A percentile compares a stretch with the other conserved stretches of the same genome.
Conservation (phyloP, 164 flowering plant species). For the Aristolochia californica region DNA sequence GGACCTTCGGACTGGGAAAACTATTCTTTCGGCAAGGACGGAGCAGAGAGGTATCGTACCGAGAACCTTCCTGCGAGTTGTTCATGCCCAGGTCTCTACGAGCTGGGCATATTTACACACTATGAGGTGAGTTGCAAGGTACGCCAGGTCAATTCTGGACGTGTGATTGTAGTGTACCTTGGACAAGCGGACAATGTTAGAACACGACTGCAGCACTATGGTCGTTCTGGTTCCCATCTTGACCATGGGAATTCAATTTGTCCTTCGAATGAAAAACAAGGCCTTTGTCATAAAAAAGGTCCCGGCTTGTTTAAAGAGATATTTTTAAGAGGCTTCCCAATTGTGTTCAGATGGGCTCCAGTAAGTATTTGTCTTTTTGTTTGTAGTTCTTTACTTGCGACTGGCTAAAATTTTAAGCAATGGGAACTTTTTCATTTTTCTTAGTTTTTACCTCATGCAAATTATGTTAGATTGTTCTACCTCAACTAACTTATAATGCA, state of each 20-base stretch:
- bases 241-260: constrained; percentile 25
- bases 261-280: constrained; percentile 7
- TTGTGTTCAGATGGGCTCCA: constrained; percentile 80
- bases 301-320: constrained; percentile 53
- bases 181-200: constrained; percentile 16
- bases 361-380: constrained; percentile 30
- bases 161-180: constrained; percentile 26
- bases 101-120: constrained; percentile 44
- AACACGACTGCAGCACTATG: constrained; percentile 14
- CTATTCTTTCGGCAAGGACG: constrained; percentile 52
- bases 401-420: not conserved
- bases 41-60: constrained; percentile 57
- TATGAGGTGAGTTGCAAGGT: constrained; percentile 22
- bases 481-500: no score
- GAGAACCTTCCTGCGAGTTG: constrained; percentile 44
- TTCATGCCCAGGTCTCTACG: constrained; percentile 69
- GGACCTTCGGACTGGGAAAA: constrained; percentile 88
- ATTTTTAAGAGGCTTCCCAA: constrained; percentile 51
- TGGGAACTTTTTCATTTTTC: not conserved
- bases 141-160: constrained; percentile 27
- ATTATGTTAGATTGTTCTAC: no score
- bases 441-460: not conserved
- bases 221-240: constrained; percentile 55
- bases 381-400: not conserved
- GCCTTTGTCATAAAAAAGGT: constrained; percentile 13